phyloP scores from a whole-genome alignment of 1,284 basidiomycete species.

The Pisolithus thermaeus region DNA sequence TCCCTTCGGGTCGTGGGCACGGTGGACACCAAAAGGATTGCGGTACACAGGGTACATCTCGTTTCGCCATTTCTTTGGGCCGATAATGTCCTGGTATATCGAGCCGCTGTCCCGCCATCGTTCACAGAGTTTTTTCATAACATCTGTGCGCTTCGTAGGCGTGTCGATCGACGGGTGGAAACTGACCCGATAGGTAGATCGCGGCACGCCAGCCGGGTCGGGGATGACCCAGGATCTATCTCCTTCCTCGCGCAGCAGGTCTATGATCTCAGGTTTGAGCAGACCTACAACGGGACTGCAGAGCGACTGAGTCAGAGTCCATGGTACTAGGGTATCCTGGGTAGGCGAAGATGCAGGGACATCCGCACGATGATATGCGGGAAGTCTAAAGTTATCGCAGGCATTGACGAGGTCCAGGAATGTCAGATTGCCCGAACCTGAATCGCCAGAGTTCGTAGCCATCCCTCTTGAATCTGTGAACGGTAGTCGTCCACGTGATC shows the following conservation, averaged over 20 bases:
- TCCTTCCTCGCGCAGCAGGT: conserved; percentile 43
- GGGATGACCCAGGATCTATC: conserved; percentile 39
- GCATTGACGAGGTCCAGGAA: conserved; percentile 55
- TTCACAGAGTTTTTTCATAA: conserved; percentile 58
- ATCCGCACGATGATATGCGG: conserved; percentile 10
- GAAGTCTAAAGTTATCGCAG: conserved; percentile 59
- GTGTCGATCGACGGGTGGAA: conserved; percentile 50
- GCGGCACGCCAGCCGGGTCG: conserved; percentile 19
- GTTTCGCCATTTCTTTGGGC: conserved; percentile 73
- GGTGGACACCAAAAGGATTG: conserved; percentile 55
- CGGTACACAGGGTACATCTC: conserved; percentile 83
- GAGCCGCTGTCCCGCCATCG: conserved; percentile 59
- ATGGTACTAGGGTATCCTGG: conserved; percentile 43
- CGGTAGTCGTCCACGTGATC: too few species aligned
- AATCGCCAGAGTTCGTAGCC: too few species aligned
- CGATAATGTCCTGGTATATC: conserved; percentile 59
- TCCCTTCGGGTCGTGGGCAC: conserved; percentile 24
- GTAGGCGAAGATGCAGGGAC: conserved; percentile 19
- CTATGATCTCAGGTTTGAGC: conserved; percentile 51
- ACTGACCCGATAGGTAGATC: conserved; percentile 35
- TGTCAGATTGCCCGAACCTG: conserved; percentile 17
- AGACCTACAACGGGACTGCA: conserved; percentile 58
- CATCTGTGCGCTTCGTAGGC: conserved; percentile 49
- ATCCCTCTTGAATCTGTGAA: too few species aligned
- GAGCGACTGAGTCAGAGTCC: conserved; percentile 42